These are phyloP conservation scores for Aspergillus heteromorphus DNA, from an alignment of 495 filamentous ascomycete genomes.

Conservation along the genomic window DNA sequence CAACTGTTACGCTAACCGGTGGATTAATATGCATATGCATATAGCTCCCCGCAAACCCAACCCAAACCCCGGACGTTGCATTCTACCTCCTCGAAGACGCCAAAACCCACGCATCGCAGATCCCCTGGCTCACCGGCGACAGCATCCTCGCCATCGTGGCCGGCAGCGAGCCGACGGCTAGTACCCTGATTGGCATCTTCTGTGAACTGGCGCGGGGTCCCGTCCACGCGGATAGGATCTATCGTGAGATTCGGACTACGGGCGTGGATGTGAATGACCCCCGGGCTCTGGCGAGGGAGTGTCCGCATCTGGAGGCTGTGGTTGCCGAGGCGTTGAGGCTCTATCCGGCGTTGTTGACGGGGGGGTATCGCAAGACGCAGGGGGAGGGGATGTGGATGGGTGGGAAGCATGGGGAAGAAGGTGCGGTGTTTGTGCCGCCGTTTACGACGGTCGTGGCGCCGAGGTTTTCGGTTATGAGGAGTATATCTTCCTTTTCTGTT, in stretches of 20 bases:
- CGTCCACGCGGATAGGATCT: constrained; percentile 6
- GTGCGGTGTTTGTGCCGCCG: constrained; percentile 26
- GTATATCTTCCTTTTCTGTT: constrained; percentile 23
- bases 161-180: constrained; percentile 16
- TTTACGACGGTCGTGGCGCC: constrained; percentile 27
- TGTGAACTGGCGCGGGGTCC: constrained; percentile 12
- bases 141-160: constrained; percentile 17
- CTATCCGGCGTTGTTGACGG: constrained; percentile 40
- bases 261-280: not conserved
- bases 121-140: constrained; percentile 8
- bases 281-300: not conserved
- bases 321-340: constrained; percentile 51
- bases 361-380: constrained; percentile 27
- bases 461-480: constrained; percentile 32
- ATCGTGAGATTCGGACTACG: constrained; percentile 6
- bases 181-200: constrained; percentile 12
- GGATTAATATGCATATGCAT: too few relatives aligned
- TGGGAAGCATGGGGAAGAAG: too few relatives aligned
- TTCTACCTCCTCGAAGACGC: constrained; percentile 22
- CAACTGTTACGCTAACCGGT: not conserved
- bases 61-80: constrained; percentile 14
- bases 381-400: constrained; percentile 16
- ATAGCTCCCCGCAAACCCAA: constrained; percentile 3
- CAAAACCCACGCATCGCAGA: not conserved
- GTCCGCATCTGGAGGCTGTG: constrained; percentile 41